phyloP scores from a whole-genome alignment of 1,284 basidiomycete species.

The Apiotrichum porosum region DNA sequence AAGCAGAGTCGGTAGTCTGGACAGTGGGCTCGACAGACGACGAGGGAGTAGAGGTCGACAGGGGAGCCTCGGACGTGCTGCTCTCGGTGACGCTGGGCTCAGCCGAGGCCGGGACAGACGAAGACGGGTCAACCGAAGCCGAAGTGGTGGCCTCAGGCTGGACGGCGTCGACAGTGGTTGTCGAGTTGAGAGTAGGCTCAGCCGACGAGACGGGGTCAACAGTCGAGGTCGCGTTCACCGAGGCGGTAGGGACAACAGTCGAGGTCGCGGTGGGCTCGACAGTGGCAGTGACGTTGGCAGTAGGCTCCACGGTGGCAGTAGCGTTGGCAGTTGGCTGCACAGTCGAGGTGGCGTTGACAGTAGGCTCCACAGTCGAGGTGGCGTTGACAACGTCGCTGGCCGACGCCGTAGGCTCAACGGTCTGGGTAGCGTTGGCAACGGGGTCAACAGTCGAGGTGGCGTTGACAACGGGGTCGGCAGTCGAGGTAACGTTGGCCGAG shows the following conservation, averaged over 20 bases:
- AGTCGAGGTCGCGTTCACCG: no score
- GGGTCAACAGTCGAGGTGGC: neutral
- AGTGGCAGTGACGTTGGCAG: neutral
- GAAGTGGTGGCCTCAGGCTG: neutral
- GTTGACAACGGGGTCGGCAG: neutral
- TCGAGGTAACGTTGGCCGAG: conserved; percentile 2
- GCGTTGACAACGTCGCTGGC: neutral
- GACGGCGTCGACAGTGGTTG: neutral
- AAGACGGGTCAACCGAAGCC: conserved; percentile 1
- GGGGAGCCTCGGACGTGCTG: neutral
- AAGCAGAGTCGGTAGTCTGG: neutral
- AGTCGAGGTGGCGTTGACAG: no score
- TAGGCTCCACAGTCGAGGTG: neutral
- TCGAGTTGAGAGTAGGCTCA: no score
- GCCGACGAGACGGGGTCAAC: no score
- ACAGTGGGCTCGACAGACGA: neutral
- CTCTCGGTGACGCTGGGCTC: neutral
- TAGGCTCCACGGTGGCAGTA: neutral
- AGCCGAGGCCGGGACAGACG: neutral
- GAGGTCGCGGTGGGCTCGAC: no score
- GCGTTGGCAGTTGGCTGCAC: conserved; percentile 1
- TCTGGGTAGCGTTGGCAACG: neutral
- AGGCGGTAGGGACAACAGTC: no score
- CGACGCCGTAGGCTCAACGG: neutral
- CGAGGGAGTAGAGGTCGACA: neutral